These are phyloP conservation scores for Pleurotus cornucopiae DNA, from an alignment of 768 basidiomycete genomes.

Conservation along the genomic window DNA sequence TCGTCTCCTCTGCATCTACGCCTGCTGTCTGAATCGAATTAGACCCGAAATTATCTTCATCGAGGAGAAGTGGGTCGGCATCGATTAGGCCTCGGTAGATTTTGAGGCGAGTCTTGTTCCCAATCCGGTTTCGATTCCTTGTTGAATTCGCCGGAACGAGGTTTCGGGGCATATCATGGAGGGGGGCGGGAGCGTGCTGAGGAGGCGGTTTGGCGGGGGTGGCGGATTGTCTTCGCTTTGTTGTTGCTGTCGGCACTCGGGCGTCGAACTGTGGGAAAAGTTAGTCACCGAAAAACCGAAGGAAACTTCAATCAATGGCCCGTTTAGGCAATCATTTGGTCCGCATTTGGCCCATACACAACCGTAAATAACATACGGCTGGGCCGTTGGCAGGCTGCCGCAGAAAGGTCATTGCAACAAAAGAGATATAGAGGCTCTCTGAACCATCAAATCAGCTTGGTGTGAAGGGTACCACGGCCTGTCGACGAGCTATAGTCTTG, in stretches of 20 bases:
- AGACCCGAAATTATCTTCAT: slow-evolving; percentile 56
- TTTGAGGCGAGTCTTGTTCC: slow-evolving; percentile 88
- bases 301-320: slow-evolving; percentile 2
- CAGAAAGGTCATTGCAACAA: no score
- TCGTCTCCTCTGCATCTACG: slow-evolving; percentile 90
- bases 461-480: no score
- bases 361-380: slow-evolving; percentile 1
- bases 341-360: slow-evolving; percentile 1
- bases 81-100: slow-evolving; percentile 80
- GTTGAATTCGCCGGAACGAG: slow-evolving; percentile 72
- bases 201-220: slow-evolving; percentile 33
- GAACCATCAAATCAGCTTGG: no score
- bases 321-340: slow-evolving; percentile 4
- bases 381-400: no score
- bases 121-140: slow-evolving; percentile 85
- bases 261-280: slow-evolving; percentile 9
- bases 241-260: slow-evolving; percentile 46
- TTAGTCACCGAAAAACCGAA: slow-evolving; percentile 8
- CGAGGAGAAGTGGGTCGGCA: slow-evolving; percentile 72
- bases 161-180: slow-evolving; percentile 89
- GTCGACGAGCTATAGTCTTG: no score
- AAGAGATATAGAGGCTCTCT: no score
- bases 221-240: slow-evolving; percentile 36
- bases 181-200: slow-evolving; percentile 28
- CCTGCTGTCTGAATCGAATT: slow-evolving; percentile 67